Percentiles rank a stretch among this genome's conserved stretches.
Conservation (phyloP, 2,329 filamentous ascomycete species). For the Amauroascus verrucosus region DNA sequence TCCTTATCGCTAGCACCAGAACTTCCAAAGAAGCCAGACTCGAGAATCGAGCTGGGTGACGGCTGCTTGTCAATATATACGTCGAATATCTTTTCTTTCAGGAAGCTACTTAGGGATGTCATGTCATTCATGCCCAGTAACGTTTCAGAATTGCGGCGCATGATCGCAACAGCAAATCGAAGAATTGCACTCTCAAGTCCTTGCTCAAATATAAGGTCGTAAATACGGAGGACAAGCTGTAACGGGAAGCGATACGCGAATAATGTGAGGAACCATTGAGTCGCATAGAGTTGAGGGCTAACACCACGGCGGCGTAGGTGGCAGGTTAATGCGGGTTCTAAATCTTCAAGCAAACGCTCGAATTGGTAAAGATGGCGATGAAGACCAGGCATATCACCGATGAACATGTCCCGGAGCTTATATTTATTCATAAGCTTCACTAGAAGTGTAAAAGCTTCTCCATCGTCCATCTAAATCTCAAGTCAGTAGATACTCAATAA, state of each 20-base stretch:
- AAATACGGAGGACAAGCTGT: constrained; percentile 90
- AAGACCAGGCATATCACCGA: constrained; percentile 90
- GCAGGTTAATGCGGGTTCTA: constrained; percentile 88
- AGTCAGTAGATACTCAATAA: background rate
- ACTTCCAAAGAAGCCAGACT: constrained; percentile 94
- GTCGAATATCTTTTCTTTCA: constrained; percentile 91
- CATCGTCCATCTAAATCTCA: constrained; percentile 68
- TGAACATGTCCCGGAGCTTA: constrained; percentile 80
- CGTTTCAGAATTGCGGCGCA: constrained; percentile 80
- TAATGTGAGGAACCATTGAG: constrained; percentile 97
- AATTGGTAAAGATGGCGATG: constrained; percentile 93
- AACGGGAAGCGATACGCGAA: constrained; percentile 96
- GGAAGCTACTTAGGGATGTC: constrained; percentile 73
- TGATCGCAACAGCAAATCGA: constrained; percentile 87
- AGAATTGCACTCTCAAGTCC: constrained; percentile 79
- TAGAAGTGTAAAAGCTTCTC: constrained; percentile 88
- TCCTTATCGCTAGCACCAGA: constrained; percentile 86
- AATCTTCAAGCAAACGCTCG: constrained; percentile 82
- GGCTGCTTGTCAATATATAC: constrained; percentile 93
- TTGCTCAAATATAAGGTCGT: constrained; percentile 88
- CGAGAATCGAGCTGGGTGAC: constrained; percentile 82
- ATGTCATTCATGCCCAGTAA: constrained; percentile 84
- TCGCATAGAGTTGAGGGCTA: constrained; percentile 85
- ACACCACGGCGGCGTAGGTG: constrained; percentile 83
- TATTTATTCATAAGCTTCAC: constrained; percentile 97